Evolutionary conservation across 2,329 filamentous ascomycete genomes (phyloP).

Genomic region (Microascus cirrosus): DNA sequence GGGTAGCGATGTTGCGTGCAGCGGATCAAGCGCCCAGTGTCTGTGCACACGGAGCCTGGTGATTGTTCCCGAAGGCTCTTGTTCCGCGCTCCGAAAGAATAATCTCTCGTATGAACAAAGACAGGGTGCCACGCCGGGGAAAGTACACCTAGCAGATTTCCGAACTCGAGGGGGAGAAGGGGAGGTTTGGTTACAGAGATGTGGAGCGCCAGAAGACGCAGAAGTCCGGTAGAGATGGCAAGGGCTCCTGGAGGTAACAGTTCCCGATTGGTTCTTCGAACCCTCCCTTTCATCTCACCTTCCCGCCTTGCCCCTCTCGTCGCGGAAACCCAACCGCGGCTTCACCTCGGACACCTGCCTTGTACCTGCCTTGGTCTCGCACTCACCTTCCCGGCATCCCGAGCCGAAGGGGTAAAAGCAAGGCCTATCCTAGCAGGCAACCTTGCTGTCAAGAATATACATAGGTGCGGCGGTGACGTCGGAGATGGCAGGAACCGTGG

Average conservation of each 20-base stretch:
- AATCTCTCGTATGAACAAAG: background rate
- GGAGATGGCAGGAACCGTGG: background rate
- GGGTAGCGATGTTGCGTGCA: background rate
- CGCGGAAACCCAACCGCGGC: background rate
- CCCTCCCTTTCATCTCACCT: background rate
- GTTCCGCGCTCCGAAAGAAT: background rate
- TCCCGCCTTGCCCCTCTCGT: background rate
- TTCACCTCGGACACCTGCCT: constrained; percentile 1
- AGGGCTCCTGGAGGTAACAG: background rate
- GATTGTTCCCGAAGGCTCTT: background rate
- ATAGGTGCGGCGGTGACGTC: background rate
- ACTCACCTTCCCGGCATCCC: background rate
- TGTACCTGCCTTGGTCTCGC: background rate
- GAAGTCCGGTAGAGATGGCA: background rate
- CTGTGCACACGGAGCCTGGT: background rate
- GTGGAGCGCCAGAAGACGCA: background rate
- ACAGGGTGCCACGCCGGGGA: background rate
- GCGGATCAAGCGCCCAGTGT: constrained; percentile 1
- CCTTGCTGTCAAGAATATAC: background rate
- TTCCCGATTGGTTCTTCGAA: background rate
- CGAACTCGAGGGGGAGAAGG: background rate
- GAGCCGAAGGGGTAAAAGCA: background rate
- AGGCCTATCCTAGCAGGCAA: background rate
- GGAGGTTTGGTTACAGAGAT: background rate
- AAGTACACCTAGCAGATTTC: background rate